Base-by-base conservation (phyloP, 2,329 filamentous ascomycete genomes). In the Cercospora beticola region DNA sequence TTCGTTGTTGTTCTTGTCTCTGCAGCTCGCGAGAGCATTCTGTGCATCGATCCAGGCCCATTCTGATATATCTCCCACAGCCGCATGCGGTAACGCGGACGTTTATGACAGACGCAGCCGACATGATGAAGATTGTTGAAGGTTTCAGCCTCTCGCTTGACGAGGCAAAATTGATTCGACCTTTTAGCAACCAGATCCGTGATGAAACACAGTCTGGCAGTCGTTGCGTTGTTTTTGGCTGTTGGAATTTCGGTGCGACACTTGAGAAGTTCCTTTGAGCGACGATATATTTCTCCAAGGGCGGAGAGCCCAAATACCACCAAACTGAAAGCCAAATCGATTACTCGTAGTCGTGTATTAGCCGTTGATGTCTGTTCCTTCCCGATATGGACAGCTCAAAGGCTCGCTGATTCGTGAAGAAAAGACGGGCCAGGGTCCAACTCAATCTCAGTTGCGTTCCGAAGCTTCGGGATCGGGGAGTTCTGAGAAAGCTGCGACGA, bases 321-420 rank as follows among this genome's bases (percentile, higher is more conserved):
- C 1, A 5, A 4, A 56, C 7, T 4, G 14, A 16, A 16, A 56
- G 49, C 23, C 21, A 26, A 56, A 56, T 26, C 12, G 49, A 28
- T 16, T 30, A 26, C 23, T 56, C 23, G 49, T 56, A 56, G 23
- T 28, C 23, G 49, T 30, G 23, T 54, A 28, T 31, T 18, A 31
- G 26, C 6, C 36, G 40, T 49, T 23, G 18, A 10, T 52, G 61
- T 63, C 26, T 21, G 8, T 52, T 14, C 14, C 46, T 52, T 63
- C 61, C 43, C 61, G 61, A 63, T 63, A 33, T n/a, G 61, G 61
- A 63, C 61, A 54, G 61, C 61, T 31, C 5, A 18, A 59, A 23
- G 56, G 9, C 28, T 59, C 9, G 18, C 16, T 59, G 56, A 36
- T 33, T 59, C 56, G 56, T 36, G 28, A 59, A 10, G 8, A n/a